phyloP scores from a whole-genome alignment of 352 stramenopile species.

The Globisporangium apiculatum region DNA sequence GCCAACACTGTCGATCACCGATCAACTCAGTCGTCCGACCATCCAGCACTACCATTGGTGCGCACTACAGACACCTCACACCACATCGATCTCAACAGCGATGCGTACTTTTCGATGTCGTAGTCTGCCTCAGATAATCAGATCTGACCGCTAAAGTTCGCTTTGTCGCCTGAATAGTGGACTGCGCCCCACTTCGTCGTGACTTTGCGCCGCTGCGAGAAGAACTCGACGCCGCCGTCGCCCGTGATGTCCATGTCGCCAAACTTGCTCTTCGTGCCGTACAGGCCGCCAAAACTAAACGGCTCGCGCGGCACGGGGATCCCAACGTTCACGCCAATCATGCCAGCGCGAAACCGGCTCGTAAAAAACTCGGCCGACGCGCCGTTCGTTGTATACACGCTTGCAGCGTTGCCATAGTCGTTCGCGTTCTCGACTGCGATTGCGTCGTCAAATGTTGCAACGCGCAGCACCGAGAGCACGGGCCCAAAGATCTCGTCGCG shows the following conservation, averaged over 20 bases:
- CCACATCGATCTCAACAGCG: not conserved
- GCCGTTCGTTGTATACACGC: slow-evolving; percentile 94
- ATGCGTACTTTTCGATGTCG: not conserved
- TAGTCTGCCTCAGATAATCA: slow-evolving; percentile 4
- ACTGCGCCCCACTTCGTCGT: slow-evolving; percentile 90
- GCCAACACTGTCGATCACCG: no score
- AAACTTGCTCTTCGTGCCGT: slow-evolving; percentile 96
- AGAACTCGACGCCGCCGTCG: slow-evolving; percentile 96
- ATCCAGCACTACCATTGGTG: no score
- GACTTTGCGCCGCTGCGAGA: slow-evolving; percentile 96
- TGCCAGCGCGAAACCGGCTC: slow-evolving; percentile 85
- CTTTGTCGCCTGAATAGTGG: slow-evolving; percentile 38
- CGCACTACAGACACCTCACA: no score
- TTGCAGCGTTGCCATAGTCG: slow-evolving; percentile 96
- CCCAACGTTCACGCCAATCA: slow-evolving; percentile 97
- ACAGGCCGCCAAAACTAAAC: slow-evolving; percentile 96
- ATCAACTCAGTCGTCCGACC: no score
- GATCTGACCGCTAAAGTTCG: slow-evolving; percentile 70
- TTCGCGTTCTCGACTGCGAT: slow-evolving; percentile 95
- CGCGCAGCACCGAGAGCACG: slow-evolving; percentile 89
- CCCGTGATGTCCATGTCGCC: slow-evolving; percentile 98
- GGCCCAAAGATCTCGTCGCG: slow-evolving; percentile 97
- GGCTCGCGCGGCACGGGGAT: slow-evolving; percentile 93
- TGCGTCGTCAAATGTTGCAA: slow-evolving; percentile 89
- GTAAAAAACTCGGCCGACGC: slow-evolving; percentile 93